A percentile compares a stretch with the other conserved stretches of the same genome.
Conservation (phyloP, 75 land plant species). For the Gnetum montanum region DNA sequence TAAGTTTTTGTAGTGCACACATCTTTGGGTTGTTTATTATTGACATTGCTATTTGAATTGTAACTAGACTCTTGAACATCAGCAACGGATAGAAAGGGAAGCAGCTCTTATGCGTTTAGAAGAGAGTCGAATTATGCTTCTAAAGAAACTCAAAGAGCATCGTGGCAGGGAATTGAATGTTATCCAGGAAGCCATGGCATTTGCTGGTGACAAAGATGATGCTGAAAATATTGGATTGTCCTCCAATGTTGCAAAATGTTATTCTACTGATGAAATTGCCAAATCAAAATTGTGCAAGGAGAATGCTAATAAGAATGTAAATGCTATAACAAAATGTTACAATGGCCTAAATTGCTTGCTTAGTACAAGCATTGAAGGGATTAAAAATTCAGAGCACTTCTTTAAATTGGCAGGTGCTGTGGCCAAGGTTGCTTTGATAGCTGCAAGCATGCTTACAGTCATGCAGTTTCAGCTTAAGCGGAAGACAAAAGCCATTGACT, state of each 20-base stretch:
- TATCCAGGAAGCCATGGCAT: constrained; percentile 68
- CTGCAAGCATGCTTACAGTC: constrained; percentile 48
- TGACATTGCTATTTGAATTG: background rate
- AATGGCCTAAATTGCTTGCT: constrained; percentile 18
- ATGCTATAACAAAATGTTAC: constrained; percentile 13
- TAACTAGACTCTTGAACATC: constrained; percentile 54
- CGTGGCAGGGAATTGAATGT: constrained; percentile 66
- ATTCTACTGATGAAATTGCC: constrained; percentile 20
- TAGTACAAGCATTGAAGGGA: constrained; percentile 15
- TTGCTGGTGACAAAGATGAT: constrained; percentile 33
- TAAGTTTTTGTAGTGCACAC: too few species aligned
- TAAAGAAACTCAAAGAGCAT: constrained; percentile 50
- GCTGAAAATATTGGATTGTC: constrained; percentile 3
- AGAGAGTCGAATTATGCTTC: constrained; percentile 59
- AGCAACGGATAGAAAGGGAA: constrained; percentile 60
- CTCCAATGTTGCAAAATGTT: constrained; percentile 13
- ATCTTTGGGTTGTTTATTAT: too few species aligned
- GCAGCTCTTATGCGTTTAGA: constrained; percentile 59
- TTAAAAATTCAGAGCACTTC: constrained; percentile 22
- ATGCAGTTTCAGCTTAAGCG: constrained; percentile 37
- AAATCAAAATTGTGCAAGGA: constrained; percentile 14
- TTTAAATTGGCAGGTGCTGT: constrained; percentile 30
- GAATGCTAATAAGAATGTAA: constrained; percentile 10
- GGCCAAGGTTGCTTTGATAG: constrained; percentile 50
- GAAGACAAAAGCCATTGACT: too few species aligned